A percentile compares a stretch with the other conserved stretches of the same genome.
These are phyloP conservation scores for Daldinia sp. DNA, from an alignment of 2,329 filamentous ascomycete species.

Conservation along the genomic window DNA sequence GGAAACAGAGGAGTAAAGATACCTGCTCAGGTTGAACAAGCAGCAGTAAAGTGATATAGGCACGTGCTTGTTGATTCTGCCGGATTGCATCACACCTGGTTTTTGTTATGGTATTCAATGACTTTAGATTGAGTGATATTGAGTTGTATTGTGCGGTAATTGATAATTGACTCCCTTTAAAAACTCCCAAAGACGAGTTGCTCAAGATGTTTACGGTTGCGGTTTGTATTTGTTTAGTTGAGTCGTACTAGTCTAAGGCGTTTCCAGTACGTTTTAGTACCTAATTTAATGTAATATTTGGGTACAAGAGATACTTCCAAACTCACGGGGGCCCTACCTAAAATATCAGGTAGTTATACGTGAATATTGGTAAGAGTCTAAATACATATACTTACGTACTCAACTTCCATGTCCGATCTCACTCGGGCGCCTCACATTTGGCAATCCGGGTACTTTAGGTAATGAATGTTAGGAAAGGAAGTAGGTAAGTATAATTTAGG, in stretches of 20 bases:
- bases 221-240: background rate
- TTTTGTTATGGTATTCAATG: slow-evolving; percentile 32
- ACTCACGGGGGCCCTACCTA: too few relatives aligned
- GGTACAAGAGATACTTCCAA: too few relatives aligned
- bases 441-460: background rate
- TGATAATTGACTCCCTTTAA: background rate
- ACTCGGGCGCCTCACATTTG: background rate
- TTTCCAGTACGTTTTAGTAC: background rate
- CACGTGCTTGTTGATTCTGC: slow-evolving; percentile 18
- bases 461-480: background rate
- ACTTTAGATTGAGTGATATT: slow-evolving; percentile 20
- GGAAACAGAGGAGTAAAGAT: slow-evolving; percentile 9
- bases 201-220: slow-evolving; percentile 4
- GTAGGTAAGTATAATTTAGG: too few relatives aligned
- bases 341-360: too few relatives aligned
- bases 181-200: background rate
- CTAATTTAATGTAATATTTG: too few relatives aligned
- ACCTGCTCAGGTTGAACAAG: slow-evolving; percentile 3
- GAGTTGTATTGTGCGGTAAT: background rate
- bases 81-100: slow-evolving; percentile 23
- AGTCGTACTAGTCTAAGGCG: background rate
- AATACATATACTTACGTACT: background rate
- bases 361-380: background rate
- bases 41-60: slow-evolving; percentile 11
- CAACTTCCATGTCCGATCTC: background rate